Percentiles rank a stretch among this genome's conserved stretches.
Conservation (phyloP, 2,329 filamentous ascomycete species). For the Myriosclerotinia scirpicola region DNA sequence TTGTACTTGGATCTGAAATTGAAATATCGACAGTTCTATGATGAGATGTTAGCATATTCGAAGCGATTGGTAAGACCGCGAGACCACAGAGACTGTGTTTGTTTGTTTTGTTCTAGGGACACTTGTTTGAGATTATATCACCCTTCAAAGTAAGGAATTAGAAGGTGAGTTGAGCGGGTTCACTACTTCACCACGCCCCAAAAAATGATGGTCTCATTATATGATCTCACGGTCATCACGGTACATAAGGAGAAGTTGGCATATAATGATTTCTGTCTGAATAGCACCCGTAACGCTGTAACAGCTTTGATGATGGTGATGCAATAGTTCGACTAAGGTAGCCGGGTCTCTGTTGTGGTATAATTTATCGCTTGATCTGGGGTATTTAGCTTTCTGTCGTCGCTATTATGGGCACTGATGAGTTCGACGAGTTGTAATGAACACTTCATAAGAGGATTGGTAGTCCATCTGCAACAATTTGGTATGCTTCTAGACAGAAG, state of each 20-base stretch:
- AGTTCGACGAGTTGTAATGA: too few species aligned
- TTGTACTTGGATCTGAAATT: too few species aligned
- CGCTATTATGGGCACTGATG: too few species aligned
- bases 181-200: background rate
- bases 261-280: background rate
- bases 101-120: background rate
- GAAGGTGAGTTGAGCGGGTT: background rate
- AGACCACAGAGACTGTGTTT: background rate
- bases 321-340: too few species aligned
- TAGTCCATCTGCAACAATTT: background rate
- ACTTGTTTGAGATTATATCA: background rate
- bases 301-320: background rate
- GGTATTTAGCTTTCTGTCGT: too few species aligned
- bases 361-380: too few species aligned
- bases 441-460: too few species aligned
- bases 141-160: background rate
- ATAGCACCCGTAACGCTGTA: background rate
- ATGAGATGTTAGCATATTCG: background rate
- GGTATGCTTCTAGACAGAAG: background rate
- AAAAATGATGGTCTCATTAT: background rate
- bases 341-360: too few species aligned
- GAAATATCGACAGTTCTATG: background rate
- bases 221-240: background rate
- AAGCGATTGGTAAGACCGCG: background rate
- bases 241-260: background rate